Evolutionary conservation across 352 stramenopile species (phyloP).

Genomic region (Globisporangium viniferum): DNA sequence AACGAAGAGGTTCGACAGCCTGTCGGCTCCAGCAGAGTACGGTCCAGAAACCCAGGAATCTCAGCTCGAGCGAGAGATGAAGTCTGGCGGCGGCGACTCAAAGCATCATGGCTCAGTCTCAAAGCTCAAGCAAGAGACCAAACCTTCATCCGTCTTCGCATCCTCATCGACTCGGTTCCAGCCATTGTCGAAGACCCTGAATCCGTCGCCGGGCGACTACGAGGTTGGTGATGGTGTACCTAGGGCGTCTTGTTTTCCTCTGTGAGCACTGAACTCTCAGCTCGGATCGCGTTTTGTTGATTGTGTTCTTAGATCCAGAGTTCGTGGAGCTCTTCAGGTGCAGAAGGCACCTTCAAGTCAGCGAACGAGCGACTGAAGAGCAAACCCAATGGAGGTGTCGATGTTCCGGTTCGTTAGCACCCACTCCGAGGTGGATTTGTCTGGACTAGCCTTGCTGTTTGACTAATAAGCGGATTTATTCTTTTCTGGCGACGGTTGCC

Average conservation of each 20-base stretch:
- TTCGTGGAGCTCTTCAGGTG: conserved; percentile 62
- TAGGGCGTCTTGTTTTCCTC: neutral
- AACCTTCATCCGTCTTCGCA: conserved; percentile 61
- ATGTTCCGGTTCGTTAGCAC: conserved; percentile 43
- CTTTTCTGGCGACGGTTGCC: neutral
- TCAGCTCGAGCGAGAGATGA: conserved; percentile 63
- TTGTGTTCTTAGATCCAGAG: conserved; percentile 38
- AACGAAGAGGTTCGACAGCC: conserved; percentile 67
- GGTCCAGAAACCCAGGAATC: conserved; percentile 38
- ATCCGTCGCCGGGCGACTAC: conserved; percentile 68
- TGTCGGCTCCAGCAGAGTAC: conserved; percentile 22
- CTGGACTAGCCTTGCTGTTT: neutral
- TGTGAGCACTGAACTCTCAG: neutral
- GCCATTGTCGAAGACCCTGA: conserved; percentile 23
- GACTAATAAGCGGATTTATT: neutral
- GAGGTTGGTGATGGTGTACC: conserved; percentile 30
- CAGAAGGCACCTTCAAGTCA: conserved; percentile 67
- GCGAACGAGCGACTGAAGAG: conserved; percentile 50
- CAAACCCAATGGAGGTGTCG: conserved; percentile 23
- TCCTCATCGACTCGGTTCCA: conserved; percentile 62
- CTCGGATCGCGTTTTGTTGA: too few species aligned
- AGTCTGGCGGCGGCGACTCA: conserved; percentile 21
- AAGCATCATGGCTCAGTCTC: conserved; percentile 11
- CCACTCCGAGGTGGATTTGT: too few species aligned
- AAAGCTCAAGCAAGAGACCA: conserved; percentile 29